Percentiles rank a stretch among this genome's conserved stretches.
Evolutionary conservation across 2,329 filamentous ascomycete species (phyloP).

Genomic region (Sporothrix euskadiensis): DNA sequence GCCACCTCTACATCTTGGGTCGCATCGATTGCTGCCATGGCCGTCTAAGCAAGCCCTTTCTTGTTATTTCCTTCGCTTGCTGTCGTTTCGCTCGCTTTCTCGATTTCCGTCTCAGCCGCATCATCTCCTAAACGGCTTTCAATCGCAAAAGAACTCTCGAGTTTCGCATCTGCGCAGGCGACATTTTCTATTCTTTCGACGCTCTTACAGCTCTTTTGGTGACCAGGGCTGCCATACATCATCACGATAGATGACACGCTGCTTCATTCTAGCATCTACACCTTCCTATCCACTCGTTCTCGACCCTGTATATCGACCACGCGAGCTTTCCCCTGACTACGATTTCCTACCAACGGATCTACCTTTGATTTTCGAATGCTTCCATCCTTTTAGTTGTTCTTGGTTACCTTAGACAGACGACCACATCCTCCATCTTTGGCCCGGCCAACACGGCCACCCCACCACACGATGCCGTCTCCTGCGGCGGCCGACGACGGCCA

Average conservation of each 20-base stretch:
- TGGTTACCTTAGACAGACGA: not conserved
- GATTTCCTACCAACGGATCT: not conserved
- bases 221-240: not conserved
- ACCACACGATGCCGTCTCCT: slow-evolving; percentile 2
- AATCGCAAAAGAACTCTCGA: not conserved
- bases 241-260: not conserved
- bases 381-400: not conserved
- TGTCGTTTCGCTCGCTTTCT: not conserved
- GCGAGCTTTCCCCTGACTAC: slow-evolving; percentile 6
- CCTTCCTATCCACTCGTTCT: not conserved
- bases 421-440: not conserved
- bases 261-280: not conserved
- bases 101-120: not conserved
- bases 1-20: not conserved
- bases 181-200: not conserved
- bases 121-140: not conserved
- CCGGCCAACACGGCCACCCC: not conserved
- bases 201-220: not conserved
- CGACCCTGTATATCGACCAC: not conserved
- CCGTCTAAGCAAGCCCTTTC: slow-evolving; percentile 4
- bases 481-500: not conserved
- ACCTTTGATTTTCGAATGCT: not conserved
- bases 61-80: not conserved
- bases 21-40: slow-evolving; percentile 11
- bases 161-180: slow-evolving; percentile 1